Evolutionary conservation across 139 green algal species (phyloP).

Genomic region (Eudorina sp.): DNA sequence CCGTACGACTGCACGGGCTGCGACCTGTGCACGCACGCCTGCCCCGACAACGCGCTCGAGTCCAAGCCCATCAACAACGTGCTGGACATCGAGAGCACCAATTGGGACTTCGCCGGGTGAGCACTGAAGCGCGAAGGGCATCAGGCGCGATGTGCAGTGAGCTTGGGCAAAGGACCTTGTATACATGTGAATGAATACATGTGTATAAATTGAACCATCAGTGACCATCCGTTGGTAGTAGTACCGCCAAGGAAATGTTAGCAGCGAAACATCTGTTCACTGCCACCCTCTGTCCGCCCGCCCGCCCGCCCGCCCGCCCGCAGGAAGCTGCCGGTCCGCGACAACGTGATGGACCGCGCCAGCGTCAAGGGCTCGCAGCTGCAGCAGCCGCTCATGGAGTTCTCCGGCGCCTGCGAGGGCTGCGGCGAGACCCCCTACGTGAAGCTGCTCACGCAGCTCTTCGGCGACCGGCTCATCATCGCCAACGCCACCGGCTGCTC

Average conservation of each 20-base stretch:
- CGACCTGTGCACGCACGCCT: constrained; percentile 73
- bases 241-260: too few species aligned
- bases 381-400: constrained; percentile 71
- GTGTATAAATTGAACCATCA: too few species aligned
- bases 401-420: constrained; percentile 72
- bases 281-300: too few species aligned
- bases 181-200: too few species aligned
- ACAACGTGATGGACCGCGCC: constrained; percentile 63
- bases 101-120: constrained; percentile 64
- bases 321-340: constrained; percentile 49
- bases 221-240: too few species aligned
- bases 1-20: constrained; percentile 77
- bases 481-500: constrained; percentile 76
- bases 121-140: neutral
- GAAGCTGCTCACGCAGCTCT: constrained; percentile 67
- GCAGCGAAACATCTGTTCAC: too few species aligned
- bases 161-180: too few species aligned
- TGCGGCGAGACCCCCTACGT: constrained; percentile 68
- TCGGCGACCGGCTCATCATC: constrained; percentile 70
- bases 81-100: constrained; percentile 53
- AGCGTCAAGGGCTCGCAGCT: constrained; percentile 71
- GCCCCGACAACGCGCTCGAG: constrained; percentile 68
- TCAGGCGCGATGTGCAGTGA: too few species aligned
- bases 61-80: constrained; percentile 52
- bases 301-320: too few species aligned